Conservation (phyloP, 2,329 filamentous ascomycete genomes). For the Xylariaceae sp. region DNA sequence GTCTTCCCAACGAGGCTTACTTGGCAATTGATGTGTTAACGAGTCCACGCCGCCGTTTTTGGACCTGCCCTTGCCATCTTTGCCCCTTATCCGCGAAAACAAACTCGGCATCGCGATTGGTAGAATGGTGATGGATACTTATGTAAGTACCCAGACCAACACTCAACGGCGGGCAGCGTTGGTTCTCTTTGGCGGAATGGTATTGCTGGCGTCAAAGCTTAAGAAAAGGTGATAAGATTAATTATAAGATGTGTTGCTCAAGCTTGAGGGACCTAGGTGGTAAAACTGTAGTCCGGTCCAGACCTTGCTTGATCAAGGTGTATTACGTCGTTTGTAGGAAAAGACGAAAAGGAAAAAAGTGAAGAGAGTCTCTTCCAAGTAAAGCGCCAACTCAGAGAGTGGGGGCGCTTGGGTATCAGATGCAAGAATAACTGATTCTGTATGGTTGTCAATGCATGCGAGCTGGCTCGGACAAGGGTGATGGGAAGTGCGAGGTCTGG, state of each 20-base stretch:
- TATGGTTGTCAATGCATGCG: slow-evolving; percentile 23
- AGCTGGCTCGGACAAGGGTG: slow-evolving; percentile 16
- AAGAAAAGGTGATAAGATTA: slow-evolving; percentile 5
- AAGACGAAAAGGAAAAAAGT: slow-evolving; percentile 17
- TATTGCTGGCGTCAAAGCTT: neutral
- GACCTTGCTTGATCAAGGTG: slow-evolving; percentile 1
- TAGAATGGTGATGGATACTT: slow-evolving; percentile 7
- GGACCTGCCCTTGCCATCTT: slow-evolving; percentile 58
- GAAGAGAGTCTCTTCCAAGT: slow-evolving; percentile 17
- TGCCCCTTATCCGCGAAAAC: slow-evolving; percentile 66
- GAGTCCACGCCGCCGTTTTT: slow-evolving; percentile 53
- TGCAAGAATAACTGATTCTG: slow-evolving; percentile 24
- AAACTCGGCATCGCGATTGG: slow-evolving; percentile 48
- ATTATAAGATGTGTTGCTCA: slow-evolving; percentile 7
- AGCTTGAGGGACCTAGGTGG: slow-evolving; percentile 2
- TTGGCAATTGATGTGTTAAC: slow-evolving; percentile 46
- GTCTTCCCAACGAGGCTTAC: slow-evolving; percentile 79
- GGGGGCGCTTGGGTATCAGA: slow-evolving; percentile 24
- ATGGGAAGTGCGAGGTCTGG: slow-evolving; percentile 10
- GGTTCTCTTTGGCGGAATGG: neutral
- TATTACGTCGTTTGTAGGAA: slow-evolving; percentile 19
- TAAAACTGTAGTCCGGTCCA: neutral
- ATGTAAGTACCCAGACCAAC: slow-evolving; percentile 12
- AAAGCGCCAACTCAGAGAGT: slow-evolving; percentile 19
- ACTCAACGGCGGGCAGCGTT: slow-evolving; percentile 12